Conservation (phyloP, 2,329 filamentous ascomycete genomes). For the Metarhizium brunneum region DNA sequence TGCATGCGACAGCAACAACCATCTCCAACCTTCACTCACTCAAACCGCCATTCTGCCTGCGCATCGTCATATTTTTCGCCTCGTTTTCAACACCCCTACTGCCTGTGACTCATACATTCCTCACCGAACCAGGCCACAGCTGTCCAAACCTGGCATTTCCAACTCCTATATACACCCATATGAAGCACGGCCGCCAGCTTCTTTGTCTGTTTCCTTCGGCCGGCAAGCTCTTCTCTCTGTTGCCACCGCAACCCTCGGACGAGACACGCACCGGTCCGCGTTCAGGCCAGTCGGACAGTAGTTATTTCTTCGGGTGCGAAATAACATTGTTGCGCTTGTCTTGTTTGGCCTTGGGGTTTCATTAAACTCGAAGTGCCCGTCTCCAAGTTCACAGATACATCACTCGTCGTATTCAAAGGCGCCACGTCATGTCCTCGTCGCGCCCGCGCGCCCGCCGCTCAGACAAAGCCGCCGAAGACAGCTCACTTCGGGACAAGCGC, state of each 20-base stretch:
- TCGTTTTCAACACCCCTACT: neutral
- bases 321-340: neutral
- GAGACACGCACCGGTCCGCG: neutral
- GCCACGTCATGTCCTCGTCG: neutral
- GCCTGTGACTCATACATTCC: neutral
- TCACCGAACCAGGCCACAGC: neutral
- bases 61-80: neutral
- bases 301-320: neutral
- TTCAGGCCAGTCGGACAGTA: neutral
- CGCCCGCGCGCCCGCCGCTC: constrained; percentile 1
- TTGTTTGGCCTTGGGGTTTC: neutral
- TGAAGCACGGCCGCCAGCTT: neutral
- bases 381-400: neutral
- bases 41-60: neutral
- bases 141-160: neutral
- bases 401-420: neutral
- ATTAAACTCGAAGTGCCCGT: neutral
- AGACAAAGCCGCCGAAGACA: neutral
- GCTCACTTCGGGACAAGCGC: constrained; percentile 11
- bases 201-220: neutral
- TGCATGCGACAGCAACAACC: no score
- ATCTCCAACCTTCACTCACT: neutral
- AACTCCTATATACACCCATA: neutral
- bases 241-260: neutral
- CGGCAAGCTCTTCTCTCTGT: neutral